phyloP scores from a whole-genome alignment of 106 monocot genomes.

The Dendrobium huoshanense region DNA sequence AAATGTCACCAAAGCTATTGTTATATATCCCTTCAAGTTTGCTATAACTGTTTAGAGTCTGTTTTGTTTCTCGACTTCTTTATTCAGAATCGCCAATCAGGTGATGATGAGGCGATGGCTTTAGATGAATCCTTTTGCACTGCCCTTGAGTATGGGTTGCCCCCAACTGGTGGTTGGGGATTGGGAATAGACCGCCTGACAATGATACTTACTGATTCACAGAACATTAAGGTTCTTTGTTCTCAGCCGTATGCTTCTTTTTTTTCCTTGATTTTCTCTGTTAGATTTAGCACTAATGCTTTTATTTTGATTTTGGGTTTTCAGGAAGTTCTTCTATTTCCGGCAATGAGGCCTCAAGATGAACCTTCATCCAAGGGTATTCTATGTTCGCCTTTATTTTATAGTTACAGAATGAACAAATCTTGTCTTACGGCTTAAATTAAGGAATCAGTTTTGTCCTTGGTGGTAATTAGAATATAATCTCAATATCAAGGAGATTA shows the following conservation, averaged over 20 bases:
- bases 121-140: constrained; percentile 94
- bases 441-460: too few species aligned
- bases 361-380: constrained; percentile 40
- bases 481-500: too few species aligned
- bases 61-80: not conserved
- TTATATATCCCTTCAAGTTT: not conserved
- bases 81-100: constrained; percentile 76
- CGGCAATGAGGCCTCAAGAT: constrained; percentile 93
- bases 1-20: not conserved
- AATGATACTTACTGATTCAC: constrained; percentile 92
- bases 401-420: not conserved
- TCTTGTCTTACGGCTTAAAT: not conserved
- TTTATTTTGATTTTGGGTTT: not conserved
- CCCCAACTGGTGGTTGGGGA: constrained; percentile 96
- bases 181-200: constrained; percentile 82
- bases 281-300: not conserved
- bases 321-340: constrained; percentile 94
- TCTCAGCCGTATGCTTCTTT: not conserved
- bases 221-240: constrained; percentile 74
- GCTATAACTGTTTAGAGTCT: not conserved
- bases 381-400: not conserved
- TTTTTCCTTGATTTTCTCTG: not conserved
- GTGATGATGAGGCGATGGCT: constrained; percentile 96
- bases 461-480: too few species aligned
- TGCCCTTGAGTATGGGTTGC: constrained; percentile 91